Percentiles rank a stretch among this genome's conserved stretches.
Conservation (phyloP, 176 grass and related monocot genomes). For the Eleusine coracana region DNA sequence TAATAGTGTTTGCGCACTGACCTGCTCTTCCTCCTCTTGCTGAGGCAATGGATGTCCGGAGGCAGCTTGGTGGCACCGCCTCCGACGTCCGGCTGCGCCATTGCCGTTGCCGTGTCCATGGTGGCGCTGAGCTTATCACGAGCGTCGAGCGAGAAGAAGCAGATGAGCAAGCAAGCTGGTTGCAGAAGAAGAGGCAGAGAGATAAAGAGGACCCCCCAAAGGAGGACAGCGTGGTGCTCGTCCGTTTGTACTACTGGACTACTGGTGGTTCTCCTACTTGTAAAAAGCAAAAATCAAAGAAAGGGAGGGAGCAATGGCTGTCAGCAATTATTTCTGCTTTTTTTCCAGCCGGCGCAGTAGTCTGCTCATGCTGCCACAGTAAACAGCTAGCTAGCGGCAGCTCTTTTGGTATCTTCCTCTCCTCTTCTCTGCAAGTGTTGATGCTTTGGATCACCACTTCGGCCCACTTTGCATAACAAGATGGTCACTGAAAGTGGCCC, state of each 20-base stretch:
- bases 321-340: slow-evolving; percentile 41
- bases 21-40: neutral
- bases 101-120: neutral
- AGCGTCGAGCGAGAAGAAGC: neutral
- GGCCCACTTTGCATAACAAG: neutral
- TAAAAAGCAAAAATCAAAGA: slow-evolving; percentile 10
- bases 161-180: neutral
- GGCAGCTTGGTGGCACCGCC: neutral
- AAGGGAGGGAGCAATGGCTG: slow-evolving; percentile 11
- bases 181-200: neutral
- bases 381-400: neutral
- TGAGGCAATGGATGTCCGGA: slow-evolving; percentile 19
- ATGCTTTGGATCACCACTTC: neutral
- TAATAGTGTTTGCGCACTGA: neutral
- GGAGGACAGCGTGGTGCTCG: neutral
- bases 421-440: neutral
- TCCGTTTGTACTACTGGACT: neutral
- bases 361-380: neutral
- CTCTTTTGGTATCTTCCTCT: neutral
- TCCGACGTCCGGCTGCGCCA: neutral
- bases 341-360: slow-evolving; percentile 1
- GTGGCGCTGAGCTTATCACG: too few relatives aligned
- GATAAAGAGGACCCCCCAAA: neutral
- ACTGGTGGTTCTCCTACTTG: neutral
- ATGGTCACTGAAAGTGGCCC: neutral